phyloP scores from a whole-genome alignment of 768 basidiomycete genomes.

The Leccinum imitatum region DNA sequence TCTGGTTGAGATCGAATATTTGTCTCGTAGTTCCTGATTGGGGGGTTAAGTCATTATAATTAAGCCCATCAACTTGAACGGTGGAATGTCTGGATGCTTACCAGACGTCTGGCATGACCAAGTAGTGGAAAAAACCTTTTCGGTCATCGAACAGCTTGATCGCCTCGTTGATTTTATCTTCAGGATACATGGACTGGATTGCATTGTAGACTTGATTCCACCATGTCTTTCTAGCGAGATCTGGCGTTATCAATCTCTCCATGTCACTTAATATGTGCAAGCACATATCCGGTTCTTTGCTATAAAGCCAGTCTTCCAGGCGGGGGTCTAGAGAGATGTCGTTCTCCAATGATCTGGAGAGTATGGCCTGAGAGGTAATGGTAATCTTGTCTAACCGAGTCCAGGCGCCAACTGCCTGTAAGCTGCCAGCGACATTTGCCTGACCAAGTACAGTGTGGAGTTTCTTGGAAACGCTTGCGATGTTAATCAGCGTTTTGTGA shows the following conservation, averaged over 20 bases:
- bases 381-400: conserved; percentile 4
- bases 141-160: conserved; percentile 4
- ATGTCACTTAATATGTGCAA: conserved; percentile 3
- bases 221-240: neutral
- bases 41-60: neutral
- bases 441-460: neutral
- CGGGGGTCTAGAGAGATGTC: neutral
- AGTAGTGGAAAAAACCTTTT: conserved; percentile 1
- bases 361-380: neutral
- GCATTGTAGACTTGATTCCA: neutral
- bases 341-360: neutral
- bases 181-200: neutral
- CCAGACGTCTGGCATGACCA: conserved; percentile 2
- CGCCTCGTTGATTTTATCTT: conserved; percentile 1
- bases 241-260: neutral
- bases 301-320: conserved; percentile 5
- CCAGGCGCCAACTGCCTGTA: neutral
- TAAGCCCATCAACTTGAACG: too few species aligned
- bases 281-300: conserved; percentile 8
- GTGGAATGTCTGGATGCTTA: neutral
- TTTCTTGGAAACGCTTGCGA: neutral
- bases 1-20: neutral
- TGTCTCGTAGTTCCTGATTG: neutral
- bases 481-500: neutral
- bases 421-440: neutral